A percentile compares a stretch with the other conserved stretches of the same genome.
These are phyloP conservation scores for Phoenix dactylifera DNA, from an alignment of 176 grass and related monocot species.

Conservation along the genomic window DNA sequence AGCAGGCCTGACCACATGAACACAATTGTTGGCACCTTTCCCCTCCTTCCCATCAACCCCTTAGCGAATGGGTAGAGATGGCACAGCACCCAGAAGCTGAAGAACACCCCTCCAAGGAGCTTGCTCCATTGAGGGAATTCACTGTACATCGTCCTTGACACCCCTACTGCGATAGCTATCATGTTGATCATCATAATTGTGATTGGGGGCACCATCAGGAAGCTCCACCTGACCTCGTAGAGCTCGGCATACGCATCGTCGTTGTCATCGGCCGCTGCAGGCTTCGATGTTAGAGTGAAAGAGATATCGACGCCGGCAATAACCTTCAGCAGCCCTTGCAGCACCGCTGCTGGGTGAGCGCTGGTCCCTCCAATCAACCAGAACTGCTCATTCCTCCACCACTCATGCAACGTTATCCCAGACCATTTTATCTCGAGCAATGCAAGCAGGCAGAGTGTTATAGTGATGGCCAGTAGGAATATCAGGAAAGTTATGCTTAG, in stretches of 20 bases:
- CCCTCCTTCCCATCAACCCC: conserved; percentile 74
- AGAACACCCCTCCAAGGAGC: conserved; percentile 83
- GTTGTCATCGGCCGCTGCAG: conserved; percentile 22
- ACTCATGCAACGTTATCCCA: conserved; percentile 85
- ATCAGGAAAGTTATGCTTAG: conserved; percentile 61
- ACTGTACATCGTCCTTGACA: conserved; percentile 75
- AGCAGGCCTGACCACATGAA: conserved; percentile 87
- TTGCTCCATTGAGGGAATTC: conserved; percentile 90
- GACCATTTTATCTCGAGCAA: conserved; percentile 95
- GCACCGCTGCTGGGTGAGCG: conserved; percentile 73
- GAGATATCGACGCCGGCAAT: conserved; percentile 87
- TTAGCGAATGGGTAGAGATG: conserved; percentile 97
- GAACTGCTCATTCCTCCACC: conserved; percentile 99
- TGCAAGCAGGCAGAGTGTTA: conserved; percentile 73
- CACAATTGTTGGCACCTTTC: conserved; percentile 86
- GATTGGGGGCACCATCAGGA: conserved; percentile 79
- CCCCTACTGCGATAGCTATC: conserved; percentile 55
- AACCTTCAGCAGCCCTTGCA: conserved; percentile 91
- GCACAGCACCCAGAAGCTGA: conserved; percentile 95
- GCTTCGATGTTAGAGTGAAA: conserved; percentile 80
- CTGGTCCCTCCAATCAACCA: conserved; percentile 92
- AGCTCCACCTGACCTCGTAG: conserved; percentile 78
- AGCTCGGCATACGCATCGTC: conserved; percentile 63
- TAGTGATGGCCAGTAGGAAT: conserved; percentile 62
- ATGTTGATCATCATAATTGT: conserved; percentile 94